A percentile compares a stretch with the other conserved stretches of the same genome.
phyloP scores from a whole-genome alignment of 1,284 basidiomycete genomes.

The Naganishia albida region DNA sequence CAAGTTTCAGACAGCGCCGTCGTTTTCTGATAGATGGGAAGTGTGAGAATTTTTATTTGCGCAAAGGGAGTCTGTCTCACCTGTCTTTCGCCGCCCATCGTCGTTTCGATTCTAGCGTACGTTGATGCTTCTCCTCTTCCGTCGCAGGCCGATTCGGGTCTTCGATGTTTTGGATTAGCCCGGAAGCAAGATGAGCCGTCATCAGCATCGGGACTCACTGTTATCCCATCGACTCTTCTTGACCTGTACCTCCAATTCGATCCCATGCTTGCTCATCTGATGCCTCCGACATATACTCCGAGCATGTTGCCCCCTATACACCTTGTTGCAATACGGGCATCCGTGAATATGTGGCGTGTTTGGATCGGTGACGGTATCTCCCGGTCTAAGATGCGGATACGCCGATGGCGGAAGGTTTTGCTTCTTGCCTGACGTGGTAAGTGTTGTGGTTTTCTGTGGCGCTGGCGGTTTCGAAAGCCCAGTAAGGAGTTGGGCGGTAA shows the following conservation, averaged over 20 bases:
- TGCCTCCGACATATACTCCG: constrained; percentile 60
- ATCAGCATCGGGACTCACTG: constrained; percentile 43
- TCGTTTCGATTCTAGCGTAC: constrained; percentile 58
- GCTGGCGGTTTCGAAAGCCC: constrained; percentile 23
- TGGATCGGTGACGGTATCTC: constrained; percentile 34
- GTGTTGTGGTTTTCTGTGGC: constrained; percentile 19
- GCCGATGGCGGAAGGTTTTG: constrained; percentile 24
- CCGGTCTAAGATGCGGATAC: constrained; percentile 31
- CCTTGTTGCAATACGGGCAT: constrained; percentile 48
- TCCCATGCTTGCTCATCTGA: constrained; percentile 61
- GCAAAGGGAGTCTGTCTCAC: constrained; percentile 34
- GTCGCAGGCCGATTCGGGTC: constrained; percentile 58
- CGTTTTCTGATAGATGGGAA: constrained; percentile 11
- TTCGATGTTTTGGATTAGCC: constrained; percentile 32
- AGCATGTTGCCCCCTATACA: constrained; percentile 59
- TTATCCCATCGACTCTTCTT: constrained; percentile 60
- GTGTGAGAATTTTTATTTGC: background rate
- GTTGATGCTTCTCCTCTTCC: constrained; percentile 56
- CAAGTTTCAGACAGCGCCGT: constrained; percentile 28
- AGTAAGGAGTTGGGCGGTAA: constrained; percentile 16
- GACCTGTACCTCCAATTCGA: constrained; percentile 57
- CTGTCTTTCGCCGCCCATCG: constrained; percentile 59
- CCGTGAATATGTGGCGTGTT: constrained; percentile 32
- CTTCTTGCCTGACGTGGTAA: constrained; percentile 16
- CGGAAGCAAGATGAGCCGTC: too few relatives aligned